Base-by-base conservation (phyloP, 2,329 filamentous ascomycete genomes). In the Blumeria graminis region DNA sequence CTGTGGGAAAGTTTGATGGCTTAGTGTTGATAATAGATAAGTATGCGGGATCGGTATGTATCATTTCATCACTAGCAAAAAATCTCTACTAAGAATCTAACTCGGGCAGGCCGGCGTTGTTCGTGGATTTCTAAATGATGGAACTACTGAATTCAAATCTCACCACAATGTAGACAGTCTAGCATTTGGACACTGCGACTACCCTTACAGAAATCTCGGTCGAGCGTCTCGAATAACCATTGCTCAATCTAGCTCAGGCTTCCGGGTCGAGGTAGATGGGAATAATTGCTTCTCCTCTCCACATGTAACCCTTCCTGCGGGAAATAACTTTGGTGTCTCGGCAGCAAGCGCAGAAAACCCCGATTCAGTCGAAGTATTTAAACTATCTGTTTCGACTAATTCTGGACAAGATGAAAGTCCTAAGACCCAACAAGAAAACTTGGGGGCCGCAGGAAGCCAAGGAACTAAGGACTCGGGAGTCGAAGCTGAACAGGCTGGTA, bases 331-430 rank as follows among this genome's bases (percentile, higher is more conserved):
- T 62, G 92, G 92, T 63, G 72, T 98, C 62, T 87, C 84, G 11
- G 92, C 90, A 45, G 85, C 86, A 14, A 90, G 86, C 3, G 85
- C 86, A 34, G 90, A 96, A 62, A 89, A 81, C 63, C 88, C 92
- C 0, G 92, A 98, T 70, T 94, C 87, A 5, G 94, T 95, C 65
- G 92, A 98, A 69, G 69, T 94, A 61, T 92, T 89, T 74, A 93
- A 90, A 67, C 77, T 96, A 66, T 75, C 84, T 38, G 78, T 92
- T 55, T 78, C 81, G 65, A 81, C 76, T 10, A 76, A 79, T 32
- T 64, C 69, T 54, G 63, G 67, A n/a, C 45, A 59, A 22, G 57
- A 57, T 8, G 64, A 58, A 36, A 56, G 57, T 22, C 18, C 33
- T 28, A 18, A 48, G 16, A 7, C 22, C 22, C 22, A 28, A 4